Percentiles rank a stretch among this genome's conserved stretches.
phyloP scores from a whole-genome alignment of 441 rosid species.

The Arabidopsis lyrata region DNA sequence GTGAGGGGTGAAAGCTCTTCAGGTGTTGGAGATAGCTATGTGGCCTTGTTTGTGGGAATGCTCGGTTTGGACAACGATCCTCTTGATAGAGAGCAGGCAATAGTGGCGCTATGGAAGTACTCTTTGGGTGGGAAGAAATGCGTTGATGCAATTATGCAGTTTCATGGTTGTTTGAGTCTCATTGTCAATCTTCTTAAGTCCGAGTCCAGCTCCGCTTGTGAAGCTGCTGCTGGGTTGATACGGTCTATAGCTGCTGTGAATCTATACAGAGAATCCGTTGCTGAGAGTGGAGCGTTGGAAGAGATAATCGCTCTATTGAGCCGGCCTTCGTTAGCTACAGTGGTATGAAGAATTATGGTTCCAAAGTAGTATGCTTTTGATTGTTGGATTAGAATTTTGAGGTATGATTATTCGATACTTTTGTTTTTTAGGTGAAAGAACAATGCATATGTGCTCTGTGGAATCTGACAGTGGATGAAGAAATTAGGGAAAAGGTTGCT shows the following conservation, averaged over 20 bases:
- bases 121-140: constrained; percentile 83
- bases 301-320: constrained; percentile 68
- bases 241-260: constrained; percentile 71
- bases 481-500: constrained; percentile 66
- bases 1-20: constrained; percentile 49
- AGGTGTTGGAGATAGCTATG: constrained; percentile 60
- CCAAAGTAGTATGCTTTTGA: constrained; percentile 27
- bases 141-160: constrained; percentile 76
- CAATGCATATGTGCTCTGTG: constrained; percentile 74
- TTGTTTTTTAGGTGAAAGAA: constrained; percentile 64
- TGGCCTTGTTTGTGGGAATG: constrained; percentile 82
- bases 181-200: constrained; percentile 74
- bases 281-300: constrained; percentile 83
- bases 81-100: constrained; percentile 82
- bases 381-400: constrained; percentile 7
- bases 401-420: constrained; percentile 15
- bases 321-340: constrained; percentile 67
- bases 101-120: constrained; percentile 77
- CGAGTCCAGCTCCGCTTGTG: constrained; percentile 60
- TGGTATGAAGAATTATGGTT: constrained; percentile 61
- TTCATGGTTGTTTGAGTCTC: constrained; percentile 78
- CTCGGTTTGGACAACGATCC: constrained; percentile 87
- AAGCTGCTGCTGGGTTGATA: constrained; percentile 89
- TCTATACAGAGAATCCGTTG: constrained; percentile 72
- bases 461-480: constrained; percentile 87